Evolutionary conservation across 495 filamentous ascomycete genomes (phyloP).

Genomic region (Margaritispora aquatica): DNA sequence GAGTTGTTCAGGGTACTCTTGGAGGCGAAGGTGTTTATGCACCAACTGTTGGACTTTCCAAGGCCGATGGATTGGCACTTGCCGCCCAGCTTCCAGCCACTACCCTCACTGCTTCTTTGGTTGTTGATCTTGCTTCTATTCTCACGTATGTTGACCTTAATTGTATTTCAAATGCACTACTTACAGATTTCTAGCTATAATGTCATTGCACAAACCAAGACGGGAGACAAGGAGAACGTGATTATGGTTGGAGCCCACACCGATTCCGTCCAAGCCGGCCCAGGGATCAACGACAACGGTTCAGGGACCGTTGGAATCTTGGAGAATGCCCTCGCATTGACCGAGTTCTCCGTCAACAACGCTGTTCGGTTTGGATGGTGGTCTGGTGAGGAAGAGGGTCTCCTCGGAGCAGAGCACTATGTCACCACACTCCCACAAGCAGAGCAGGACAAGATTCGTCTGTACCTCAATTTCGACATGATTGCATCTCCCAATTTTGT

Average conservation of each 20-base stretch:
- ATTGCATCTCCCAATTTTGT: constrained; percentile 68
- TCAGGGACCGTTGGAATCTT: constrained; percentile 59
- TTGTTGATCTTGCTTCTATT: constrained; percentile 25
- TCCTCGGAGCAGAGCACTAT: constrained; percentile 59
- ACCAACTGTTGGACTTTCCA: constrained; percentile 47
- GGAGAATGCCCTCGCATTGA: constrained; percentile 53
- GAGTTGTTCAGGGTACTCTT: constrained; percentile 47
- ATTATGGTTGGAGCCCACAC: constrained; percentile 59
- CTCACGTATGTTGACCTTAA: constrained; percentile 20
- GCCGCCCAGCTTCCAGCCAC: neutral
- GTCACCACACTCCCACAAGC: constrained; percentile 38
- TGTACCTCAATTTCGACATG: constrained; percentile 79
- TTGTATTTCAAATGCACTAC: neutral
- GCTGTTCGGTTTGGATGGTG: constrained; percentile 66
- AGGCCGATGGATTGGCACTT: constrained; percentile 43
- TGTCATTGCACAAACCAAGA: constrained; percentile 61
- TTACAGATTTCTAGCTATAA: constrained; percentile 31
- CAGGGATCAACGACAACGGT: constrained; percentile 67
- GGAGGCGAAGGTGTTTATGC: constrained; percentile 43
- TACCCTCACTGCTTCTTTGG: neutral
- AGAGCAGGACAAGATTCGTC: constrained; percentile 49
- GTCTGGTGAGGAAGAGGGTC: constrained; percentile 56
- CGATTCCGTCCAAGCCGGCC: constrained; percentile 56
- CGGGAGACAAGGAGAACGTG: constrained; percentile 57
- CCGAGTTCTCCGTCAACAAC: constrained; percentile 53